Evolutionary conservation across 257 asterid species (phyloP), one percentile per base, ranked within the genome.

Genomic region (Fraxinus cuspidata): DNA sequence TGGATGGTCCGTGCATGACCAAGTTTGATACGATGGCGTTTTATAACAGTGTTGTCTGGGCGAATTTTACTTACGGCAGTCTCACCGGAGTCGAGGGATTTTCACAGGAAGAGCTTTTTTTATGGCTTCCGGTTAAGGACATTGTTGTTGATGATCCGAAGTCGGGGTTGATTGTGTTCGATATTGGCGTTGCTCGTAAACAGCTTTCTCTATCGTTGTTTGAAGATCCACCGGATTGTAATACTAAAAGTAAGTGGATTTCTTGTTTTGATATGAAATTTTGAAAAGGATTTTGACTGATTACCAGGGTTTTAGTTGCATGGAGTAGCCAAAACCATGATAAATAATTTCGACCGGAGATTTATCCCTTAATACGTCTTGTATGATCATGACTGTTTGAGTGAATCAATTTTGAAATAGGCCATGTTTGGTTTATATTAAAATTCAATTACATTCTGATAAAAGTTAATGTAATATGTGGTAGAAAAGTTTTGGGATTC

Each of bases 141-240:
- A 91, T 95, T 35, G 82, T 87, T 18, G 94, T 95, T 35, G 90
- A 89, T 73, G 92, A 95, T 82, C 99, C 96, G 3, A 74, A 15
- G 27, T 90, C 98, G 5, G 99, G 99, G 15, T 79, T 95, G 1
- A 95, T 95, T 7, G 85, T 92, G 2, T 88, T 95, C 34, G 96
- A 95, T 56, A 95, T 95, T 70, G 98, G 99, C 0, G 37, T 95
- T 13, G 99, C 99, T 27, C 96, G 88, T 49, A 93, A 95, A 60
- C 97, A 93, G 68, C 90, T 95, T 5, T 95, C 99, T 3, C 84
- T 91, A 21, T 93, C 99, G 0, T 85, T 93, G 58, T 95, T 95
- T 78, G 99, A 95, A 85, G 97, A 93, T 83, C 99, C 98, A 0
- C 99, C 96, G 0, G 85, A 86, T 74, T 95, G 99, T 85, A 85